These are phyloP conservation scores for Aspergillus puulaauensis DNA, from an alignment of 2,329 filamentous ascomycete species.

Conservation along the genomic window DNA sequence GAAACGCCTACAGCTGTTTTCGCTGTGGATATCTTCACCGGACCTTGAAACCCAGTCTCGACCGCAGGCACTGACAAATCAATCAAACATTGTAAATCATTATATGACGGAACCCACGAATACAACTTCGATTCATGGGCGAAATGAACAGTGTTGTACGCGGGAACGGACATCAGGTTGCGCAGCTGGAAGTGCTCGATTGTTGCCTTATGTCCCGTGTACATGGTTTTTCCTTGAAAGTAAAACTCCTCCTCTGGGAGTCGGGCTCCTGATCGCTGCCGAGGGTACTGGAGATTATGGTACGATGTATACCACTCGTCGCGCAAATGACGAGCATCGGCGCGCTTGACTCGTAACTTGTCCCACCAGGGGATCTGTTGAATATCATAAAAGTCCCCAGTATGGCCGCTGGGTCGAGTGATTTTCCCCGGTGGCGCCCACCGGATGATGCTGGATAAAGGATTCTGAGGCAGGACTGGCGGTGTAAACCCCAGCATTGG, in stretches of 20 bases:
- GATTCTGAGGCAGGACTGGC: conserved; percentile 24
- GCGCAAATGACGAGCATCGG: conserved; percentile 37
- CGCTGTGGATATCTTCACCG: conserved; percentile 54
- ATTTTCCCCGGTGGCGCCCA: conserved; percentile 36
- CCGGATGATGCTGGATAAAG: conserved; percentile 32
- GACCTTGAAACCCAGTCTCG: conserved; percentile 35
- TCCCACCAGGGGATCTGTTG: conserved; percentile 45
- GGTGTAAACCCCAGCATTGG: conserved; percentile 19
- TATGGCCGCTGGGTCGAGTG: conserved; percentile 29
- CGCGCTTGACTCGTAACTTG: conserved; percentile 35
- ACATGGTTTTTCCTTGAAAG: conserved; percentile 51
- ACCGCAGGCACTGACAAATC: conserved; percentile 47
- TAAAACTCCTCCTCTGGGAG: conserved; percentile 45
- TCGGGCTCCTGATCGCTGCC: conserved; percentile 22
- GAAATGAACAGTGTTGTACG: conserved; percentile 57
- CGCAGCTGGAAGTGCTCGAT: conserved; percentile 61
- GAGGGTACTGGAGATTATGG: conserved; percentile 36
- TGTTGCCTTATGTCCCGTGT: conserved; percentile 50
- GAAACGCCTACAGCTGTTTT: conserved; percentile 50
- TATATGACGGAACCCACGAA: conserved; percentile 50
- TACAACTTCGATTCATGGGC: conserved; percentile 49
- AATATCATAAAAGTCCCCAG: conserved; percentile 35
- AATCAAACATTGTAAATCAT: conserved; percentile 44
- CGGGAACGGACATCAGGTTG: conserved; percentile 55
- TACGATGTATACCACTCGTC: conserved; percentile 44